Conservation (phyloP, 208 protist genomes). For the Leishmania lainsoni region DNA sequence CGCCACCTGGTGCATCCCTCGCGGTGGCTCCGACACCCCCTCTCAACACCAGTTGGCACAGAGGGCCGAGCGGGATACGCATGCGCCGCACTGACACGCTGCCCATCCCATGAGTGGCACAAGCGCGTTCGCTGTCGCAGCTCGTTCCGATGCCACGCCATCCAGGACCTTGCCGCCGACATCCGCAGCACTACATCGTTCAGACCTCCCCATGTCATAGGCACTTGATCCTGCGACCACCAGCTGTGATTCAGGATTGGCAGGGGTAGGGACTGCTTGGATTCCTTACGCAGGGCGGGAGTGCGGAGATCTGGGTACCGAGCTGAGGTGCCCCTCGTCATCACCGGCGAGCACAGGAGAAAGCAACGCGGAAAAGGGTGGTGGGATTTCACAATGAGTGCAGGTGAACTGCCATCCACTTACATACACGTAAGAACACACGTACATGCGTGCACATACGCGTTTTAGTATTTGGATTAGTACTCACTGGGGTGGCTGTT, state of each 20-base stretch:
- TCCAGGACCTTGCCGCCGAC: neutral
- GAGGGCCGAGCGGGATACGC: neutral
- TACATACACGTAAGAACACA: neutral
- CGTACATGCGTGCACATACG: too few species aligned
- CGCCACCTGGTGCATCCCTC: neutral
- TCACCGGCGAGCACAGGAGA: neutral
- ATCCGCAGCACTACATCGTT: neutral
- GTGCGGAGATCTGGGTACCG: neutral
- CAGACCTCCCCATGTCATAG: neutral
- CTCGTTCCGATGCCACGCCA: neutral
- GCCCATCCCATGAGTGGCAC: neutral
- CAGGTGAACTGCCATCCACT: neutral
- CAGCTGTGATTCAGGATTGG: neutral
- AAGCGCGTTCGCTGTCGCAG: neutral
- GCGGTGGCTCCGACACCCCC: neutral
- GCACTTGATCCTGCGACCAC: neutral
- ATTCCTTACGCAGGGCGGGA: neutral
- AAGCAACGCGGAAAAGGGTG: too few species aligned
- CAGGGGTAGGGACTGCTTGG: neutral
- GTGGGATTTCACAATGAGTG: too few species aligned
- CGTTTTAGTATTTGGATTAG: too few species aligned
- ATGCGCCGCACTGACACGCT: neutral
- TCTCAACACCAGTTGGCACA: neutral
- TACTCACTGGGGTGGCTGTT: too few species aligned
- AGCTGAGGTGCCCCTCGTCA: neutral